These are phyloP conservation scores for Mallotus japonicus DNA, from an alignment of 441 rosid genomes.

Conservation along the genomic window DNA sequence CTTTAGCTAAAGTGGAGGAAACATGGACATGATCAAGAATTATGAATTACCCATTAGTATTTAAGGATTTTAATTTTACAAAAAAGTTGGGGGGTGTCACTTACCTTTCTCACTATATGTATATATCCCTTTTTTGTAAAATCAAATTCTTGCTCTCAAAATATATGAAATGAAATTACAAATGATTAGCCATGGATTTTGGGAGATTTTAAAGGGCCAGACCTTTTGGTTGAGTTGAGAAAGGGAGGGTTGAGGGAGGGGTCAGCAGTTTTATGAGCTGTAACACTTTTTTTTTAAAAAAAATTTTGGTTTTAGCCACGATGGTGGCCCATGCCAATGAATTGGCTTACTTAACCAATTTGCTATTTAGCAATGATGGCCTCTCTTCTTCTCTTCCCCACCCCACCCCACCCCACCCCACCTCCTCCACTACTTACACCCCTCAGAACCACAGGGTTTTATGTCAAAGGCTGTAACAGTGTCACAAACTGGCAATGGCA, in stretches of 20 bases:
- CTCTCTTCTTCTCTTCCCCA: conserved; percentile 16
- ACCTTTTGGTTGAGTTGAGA: conserved; percentile 5
- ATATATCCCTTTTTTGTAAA: background rate
- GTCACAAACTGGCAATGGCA: conserved; percentile 21
- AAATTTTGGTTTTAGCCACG: conserved; percentile 18
- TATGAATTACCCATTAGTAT: conserved; percentile 9
- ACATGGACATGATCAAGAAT: background rate
- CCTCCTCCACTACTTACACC: background rate
- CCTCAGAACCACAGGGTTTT: conserved; percentile 13
- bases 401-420: background rate
- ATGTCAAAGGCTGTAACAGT: conserved; percentile 22
- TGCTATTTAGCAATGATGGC: conserved; percentile 41
- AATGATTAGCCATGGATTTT: conserved; percentile 46
- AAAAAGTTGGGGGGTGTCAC: background rate
- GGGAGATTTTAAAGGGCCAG: conserved; percentile 25
- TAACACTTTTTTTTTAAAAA: conserved; percentile 6
- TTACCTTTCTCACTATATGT: background rate
- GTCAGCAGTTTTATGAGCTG: conserved; percentile 13
- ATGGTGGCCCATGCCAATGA: conserved; percentile 48
- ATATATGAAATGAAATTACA: conserved; percentile 20
- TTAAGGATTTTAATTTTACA: conserved; percentile 6
- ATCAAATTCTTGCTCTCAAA: background rate
- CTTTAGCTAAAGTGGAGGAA: background rate
- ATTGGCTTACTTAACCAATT: conserved; percentile 16
- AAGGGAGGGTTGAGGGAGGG: background rate